Percentiles rank a stretch among this genome's conserved stretches.
Conservation (phyloP, 768 basidiomycete species). For the Tulasnella sp. region DNA sequence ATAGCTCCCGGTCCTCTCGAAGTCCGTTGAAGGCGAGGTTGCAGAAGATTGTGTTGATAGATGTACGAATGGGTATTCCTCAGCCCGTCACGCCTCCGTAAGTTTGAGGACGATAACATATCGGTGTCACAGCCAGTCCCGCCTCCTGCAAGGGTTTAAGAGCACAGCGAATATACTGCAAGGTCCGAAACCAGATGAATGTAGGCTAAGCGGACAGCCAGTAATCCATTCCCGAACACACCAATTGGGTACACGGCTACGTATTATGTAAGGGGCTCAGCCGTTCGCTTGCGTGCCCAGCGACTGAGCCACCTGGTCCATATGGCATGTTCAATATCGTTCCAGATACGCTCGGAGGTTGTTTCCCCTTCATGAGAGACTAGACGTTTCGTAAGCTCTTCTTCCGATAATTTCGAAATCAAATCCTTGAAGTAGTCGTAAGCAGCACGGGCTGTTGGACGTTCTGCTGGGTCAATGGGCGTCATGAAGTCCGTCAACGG, state of each 20-base stretch:
- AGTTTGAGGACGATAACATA: no score
- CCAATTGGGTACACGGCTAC: background rate
- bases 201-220: background rate
- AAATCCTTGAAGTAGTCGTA: background rate
- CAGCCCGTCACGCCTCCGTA: no score
- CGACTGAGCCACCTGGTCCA: background rate
- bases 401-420: background rate
- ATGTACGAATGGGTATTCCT: no score
- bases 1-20: no score
- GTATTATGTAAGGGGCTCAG: background rate
- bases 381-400: background rate
- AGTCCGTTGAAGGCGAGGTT: no score
- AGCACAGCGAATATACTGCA: no score
- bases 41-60: no score
- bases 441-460: background rate
- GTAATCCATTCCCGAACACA: background rate
- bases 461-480: background rate
- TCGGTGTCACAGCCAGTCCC: no score
- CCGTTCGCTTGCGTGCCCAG: background rate
- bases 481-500: conserved; percentile 12
- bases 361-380: background rate
- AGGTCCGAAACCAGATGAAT: no score
- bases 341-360: background rate
- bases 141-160: no score
- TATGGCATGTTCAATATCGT: background rate